Conservation (phyloP, 768 basidiomycete species). For the Amanita inopinata region DNA sequence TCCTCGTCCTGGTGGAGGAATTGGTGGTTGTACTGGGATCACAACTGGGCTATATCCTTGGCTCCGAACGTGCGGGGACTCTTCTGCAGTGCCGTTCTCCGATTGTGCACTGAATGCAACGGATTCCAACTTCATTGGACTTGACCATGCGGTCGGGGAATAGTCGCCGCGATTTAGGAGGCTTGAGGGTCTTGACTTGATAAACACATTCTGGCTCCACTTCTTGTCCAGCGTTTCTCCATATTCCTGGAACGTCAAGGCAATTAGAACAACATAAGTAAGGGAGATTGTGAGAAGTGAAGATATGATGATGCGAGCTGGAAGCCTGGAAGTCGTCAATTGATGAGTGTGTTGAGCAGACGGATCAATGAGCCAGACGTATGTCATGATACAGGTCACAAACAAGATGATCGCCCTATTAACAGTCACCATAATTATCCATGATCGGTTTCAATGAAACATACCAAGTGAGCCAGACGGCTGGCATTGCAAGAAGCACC, state of each 20-base stretch:
- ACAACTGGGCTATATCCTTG: too few relatives aligned
- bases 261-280: slow-evolving; percentile 40
- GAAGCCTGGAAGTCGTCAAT: slow-evolving; percentile 20
- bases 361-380: slow-evolving; percentile 47
- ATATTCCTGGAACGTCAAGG: slow-evolving; percentile 44
- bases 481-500: slow-evolving; percentile 57
- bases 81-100: too few relatives aligned
- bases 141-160: neutral
- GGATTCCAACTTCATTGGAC: neutral
- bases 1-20: too few relatives aligned
- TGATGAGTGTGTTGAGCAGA: slow-evolving; percentile 18
- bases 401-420: slow-evolving; percentile 50
- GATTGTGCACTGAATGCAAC: neutral
- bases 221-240: slow-evolving; percentile 29
- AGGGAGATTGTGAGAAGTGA: slow-evolving; percentile 40
- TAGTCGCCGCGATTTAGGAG: neutral
- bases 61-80: neutral
- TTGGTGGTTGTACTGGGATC: neutral
- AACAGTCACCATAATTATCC: neutral
- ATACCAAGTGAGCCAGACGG: slow-evolving; percentile 54
- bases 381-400: slow-evolving; percentile 45
- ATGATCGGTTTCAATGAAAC: neutral
- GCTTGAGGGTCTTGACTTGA: slow-evolving; percentile 15
- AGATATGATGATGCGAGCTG: slow-evolving; percentile 36
- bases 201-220: slow-evolving; percentile 21